Conservation (phyloP, 257 asterid genomes). For the Agastache rugosa region DNA sequence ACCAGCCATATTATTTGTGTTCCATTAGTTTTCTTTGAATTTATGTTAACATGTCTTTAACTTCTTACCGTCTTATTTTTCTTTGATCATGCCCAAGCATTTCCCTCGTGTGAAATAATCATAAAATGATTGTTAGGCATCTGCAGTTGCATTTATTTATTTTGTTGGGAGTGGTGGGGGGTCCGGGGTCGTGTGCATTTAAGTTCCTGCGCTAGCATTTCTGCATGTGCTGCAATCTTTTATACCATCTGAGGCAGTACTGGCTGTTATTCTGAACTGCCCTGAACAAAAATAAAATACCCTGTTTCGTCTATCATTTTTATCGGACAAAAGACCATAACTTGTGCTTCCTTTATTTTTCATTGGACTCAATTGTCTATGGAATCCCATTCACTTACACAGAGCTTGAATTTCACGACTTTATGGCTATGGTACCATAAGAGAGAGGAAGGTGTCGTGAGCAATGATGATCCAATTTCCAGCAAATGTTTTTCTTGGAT, state of each 20-base stretch:
- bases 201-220: conserved; percentile 1
- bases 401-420: conserved; percentile 8
- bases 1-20: neutral
- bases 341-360: neutral
- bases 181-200: neutral
- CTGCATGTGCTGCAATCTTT: conserved; percentile 5
- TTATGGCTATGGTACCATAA: neutral
- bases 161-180: neutral
- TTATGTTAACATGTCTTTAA: neutral
- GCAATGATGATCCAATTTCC: neutral
- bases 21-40: conserved; percentile 5
- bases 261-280: neutral
- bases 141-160: neutral
- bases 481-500: neutral
- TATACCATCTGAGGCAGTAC: conserved; percentile 10
- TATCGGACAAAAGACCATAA: neutral
- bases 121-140: neutral
- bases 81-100: neutral
- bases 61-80: neutral
- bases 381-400: neutral
- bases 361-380: neutral
- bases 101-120: conserved; percentile 1
- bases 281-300: neutral
- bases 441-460: neutral
- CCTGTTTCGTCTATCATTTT: neutral